A percentile compares a stretch with the other conserved stretches of the same genome.
Evolutionary conservation across 164 flowering plant genomes (phyloP).

Genomic region (Tetracentron sinense): DNA sequence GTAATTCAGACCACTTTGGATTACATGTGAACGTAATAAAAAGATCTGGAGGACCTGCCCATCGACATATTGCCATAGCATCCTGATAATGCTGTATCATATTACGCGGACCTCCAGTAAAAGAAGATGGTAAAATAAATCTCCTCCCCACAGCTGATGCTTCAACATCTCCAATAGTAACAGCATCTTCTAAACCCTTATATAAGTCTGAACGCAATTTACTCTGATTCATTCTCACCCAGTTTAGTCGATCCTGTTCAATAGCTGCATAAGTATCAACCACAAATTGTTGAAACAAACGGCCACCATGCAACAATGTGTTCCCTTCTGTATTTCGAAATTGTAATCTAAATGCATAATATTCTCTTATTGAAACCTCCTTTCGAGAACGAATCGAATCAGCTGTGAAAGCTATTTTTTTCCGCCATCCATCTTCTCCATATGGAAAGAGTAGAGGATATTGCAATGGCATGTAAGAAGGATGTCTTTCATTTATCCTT

Average conservation of each 20-base stretch:
- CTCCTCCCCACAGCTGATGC: neutral
- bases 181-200: neutral
- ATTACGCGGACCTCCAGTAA: slow-evolving; percentile 2
- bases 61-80: slow-evolving; percentile 15
- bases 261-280: too few relatives aligned
- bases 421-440: too few relatives aligned
- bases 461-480: too few relatives aligned
- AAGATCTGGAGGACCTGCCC: slow-evolving; percentile 4
- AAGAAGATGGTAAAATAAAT: slow-evolving; percentile 8
- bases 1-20: neutral
- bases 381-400: neutral
- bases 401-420: neutral
- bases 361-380: slow-evolving; percentile 4
- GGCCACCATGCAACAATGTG: too few relatives aligned
- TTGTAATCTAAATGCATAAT: neutral
- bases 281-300: too few relatives aligned
- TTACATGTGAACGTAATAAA: too few relatives aligned
- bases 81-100: slow-evolving; percentile 21
- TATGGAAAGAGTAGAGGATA: too few relatives aligned
- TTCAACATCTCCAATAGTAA: slow-evolving; percentile 3
- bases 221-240: slow-evolving; percentile 2
- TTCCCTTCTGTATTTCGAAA: neutral
- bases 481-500: too few relatives aligned
- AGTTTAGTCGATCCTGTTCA: neutral
- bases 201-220: neutral